Percentiles rank a stretch among this genome's conserved stretches.
Evolutionary conservation across 371 early-diverging fungal genomes (phyloP).

Genomic region (Funneliformis caledonium): DNA sequence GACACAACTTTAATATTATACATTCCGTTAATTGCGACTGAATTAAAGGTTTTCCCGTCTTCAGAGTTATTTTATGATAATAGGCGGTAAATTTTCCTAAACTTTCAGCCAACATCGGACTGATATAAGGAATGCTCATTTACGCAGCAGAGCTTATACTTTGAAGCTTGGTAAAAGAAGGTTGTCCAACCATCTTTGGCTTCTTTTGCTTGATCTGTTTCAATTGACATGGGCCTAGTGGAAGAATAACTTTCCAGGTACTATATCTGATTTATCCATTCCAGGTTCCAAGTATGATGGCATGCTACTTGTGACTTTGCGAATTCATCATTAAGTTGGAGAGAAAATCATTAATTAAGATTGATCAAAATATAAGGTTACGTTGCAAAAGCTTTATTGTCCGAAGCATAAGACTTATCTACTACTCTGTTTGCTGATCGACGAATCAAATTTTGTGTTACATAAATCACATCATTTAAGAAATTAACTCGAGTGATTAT

Average conservation of each 20-base stretch:
- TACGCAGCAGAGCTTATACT: not conserved
- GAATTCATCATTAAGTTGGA: not conserved
- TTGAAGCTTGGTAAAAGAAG: not conserved
- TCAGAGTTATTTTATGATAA: not conserved
- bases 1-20: no score
- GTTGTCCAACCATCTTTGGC: not conserved
- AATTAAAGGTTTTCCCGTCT: no score
- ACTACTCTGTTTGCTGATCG: no score
- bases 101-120: slow-evolving; percentile 46
- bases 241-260: slow-evolving; percentile 38
- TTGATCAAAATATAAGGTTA: not conserved
- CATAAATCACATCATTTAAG: no score
- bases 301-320: slow-evolving; percentile 44
- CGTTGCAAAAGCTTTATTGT: no score
- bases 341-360: no score
- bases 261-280: slow-evolving; percentile 42
- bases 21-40: no score
- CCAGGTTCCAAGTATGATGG: slow-evolving; percentile 42
- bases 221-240: not conserved
- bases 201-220: slow-evolving; percentile 38
- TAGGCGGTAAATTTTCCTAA: slow-evolving; percentile 52
- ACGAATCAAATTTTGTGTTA: no score
- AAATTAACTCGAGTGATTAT: no score
- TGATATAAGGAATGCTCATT: slow-evolving; percentile 46
- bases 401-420: no score